Conservation (phyloP, 2,329 filamentous ascomycete genomes). For the Fusarium miscanthi region DNA sequence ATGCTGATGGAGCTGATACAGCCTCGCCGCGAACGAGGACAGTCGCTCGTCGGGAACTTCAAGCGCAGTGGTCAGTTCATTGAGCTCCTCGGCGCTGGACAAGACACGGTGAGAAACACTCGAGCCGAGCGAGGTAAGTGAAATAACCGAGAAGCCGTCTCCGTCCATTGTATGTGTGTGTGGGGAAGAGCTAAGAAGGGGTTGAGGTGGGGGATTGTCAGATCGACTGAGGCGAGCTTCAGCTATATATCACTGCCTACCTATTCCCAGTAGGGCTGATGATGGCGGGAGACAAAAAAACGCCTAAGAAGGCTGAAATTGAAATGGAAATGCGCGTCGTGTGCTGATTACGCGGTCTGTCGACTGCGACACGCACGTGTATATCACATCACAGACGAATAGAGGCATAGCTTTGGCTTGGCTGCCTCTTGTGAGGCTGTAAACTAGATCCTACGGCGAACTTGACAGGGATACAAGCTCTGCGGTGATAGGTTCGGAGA, state of each 20-base stretch:
- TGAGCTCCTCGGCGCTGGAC: constrained; percentile 47
- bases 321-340: constrained; percentile 15
- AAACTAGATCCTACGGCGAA: neutral
- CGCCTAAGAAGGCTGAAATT: constrained; percentile 13
- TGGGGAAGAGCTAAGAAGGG: neutral
- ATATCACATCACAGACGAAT: constrained; percentile 8
- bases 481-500: constrained; percentile 7
- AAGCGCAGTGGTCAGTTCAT: constrained; percentile 39
- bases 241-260: constrained; percentile 6
- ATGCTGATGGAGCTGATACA: constrained; percentile 44
- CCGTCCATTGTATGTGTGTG: constrained; percentile 44
- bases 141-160: constrained; percentile 50
- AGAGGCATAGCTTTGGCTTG: constrained; percentile 22
- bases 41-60: constrained; percentile 34
- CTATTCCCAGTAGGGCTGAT: constrained; percentile 14
- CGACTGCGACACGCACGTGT: constrained; percentile 7
- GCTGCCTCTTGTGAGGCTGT: constrained; percentile 27
- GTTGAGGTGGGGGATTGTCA: constrained; percentile 4
- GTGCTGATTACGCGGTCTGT: constrained; percentile 27
- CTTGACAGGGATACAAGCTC: neutral
- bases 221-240: constrained; percentile 8
- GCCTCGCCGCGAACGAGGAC: constrained; percentile 34
- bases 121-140: constrained; percentile 48
- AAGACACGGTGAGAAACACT: constrained; percentile 48
- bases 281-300: constrained; percentile 1